A percentile compares a stretch with the other conserved stretches of the same genome.
These are phyloP conservation scores for Phialemonium atrogriseum DNA, from an alignment of 2,329 filamentous ascomycete species.

Conservation along the genomic window DNA sequence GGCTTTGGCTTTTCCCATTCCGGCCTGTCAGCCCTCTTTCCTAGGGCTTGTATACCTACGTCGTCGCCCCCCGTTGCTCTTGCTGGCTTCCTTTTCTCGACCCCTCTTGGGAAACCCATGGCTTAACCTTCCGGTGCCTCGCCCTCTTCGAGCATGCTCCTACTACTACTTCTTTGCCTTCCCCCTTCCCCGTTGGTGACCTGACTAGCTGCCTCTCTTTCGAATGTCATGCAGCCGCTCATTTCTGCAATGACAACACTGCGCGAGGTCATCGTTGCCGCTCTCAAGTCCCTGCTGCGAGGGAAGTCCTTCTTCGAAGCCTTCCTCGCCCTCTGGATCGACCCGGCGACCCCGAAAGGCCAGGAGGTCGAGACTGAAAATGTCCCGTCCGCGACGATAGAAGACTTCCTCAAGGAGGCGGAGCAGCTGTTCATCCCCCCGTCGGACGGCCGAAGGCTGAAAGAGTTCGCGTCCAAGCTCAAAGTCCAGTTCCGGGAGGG, in stretches of 20 bases:
- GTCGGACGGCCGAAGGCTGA: constrained; percentile 34
- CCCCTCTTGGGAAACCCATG: no score
- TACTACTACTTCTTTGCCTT: constrained; percentile 2
- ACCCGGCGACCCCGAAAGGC: constrained; percentile 26
- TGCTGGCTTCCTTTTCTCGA: no score
- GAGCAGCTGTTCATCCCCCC: constrained; percentile 42
- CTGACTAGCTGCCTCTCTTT: constrained; percentile 3
- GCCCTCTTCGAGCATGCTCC: constrained; percentile 1
- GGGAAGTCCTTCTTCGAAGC: constrained; percentile 53
- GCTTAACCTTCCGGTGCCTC: no score
- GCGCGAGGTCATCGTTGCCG: constrained; percentile 44
- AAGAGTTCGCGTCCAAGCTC: constrained; percentile 37
- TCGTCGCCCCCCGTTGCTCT: no score
- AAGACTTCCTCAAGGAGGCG: constrained; percentile 50
- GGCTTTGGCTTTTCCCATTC: no score
- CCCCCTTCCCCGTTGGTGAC: constrained; percentile 3
- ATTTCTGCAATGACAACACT: constrained; percentile 50
- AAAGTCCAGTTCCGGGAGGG: constrained; percentile 47
- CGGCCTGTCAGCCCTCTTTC: no score
- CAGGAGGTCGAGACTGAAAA: constrained; percentile 13
- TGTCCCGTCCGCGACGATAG: constrained; percentile 17
- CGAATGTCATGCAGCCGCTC: constrained; percentile 39
- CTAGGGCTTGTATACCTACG: no score
- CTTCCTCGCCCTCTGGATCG: constrained; percentile 46
- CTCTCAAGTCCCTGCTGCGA: constrained; percentile 48